Base-by-base conservation (phyloP, 345 rosid species). In the Citrus reticulata region DNA sequence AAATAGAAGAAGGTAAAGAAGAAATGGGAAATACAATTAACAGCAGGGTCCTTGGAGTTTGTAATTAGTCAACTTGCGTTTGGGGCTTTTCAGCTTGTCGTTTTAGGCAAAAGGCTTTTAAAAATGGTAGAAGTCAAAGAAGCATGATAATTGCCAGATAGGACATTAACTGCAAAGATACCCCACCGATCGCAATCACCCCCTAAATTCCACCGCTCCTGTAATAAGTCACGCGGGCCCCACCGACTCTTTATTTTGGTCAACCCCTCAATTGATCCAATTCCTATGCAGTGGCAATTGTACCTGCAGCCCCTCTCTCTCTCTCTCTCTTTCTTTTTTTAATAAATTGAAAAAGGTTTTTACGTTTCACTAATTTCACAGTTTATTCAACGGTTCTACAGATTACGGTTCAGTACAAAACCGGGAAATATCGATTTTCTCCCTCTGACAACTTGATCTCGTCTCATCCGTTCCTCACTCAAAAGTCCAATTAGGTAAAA, bases 31-130 rank as follows among this genome's bases (percentile, higher is more conserved):
- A 40, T 40, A 40, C 46, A 40, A 37, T 4, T 46, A 22, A 24
- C 58, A 29, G 9, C 10, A 7, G 19, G 63, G 58, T 0, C 11
- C 16, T 37, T n/a, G 69, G 40, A 39, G 37, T 20, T 19, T 32
- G 19, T 4, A 24, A 7, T 46, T 27, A 73, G 84, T 82, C 84
- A 82, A 82, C 84, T 70, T 39, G 17, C 60, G 57, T n/a, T 54
- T 69, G 17, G 32, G 51, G 39, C 68, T 5, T 49, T 46, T 2
- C 2, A 16, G 27, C 25, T 29, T 16, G 57, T 4, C 35, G 24
- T 71, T 71, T 71, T 7, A 63, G 6, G 17, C 19, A 6, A 10
- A 29, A 63, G 17, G 0, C 37, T 30, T 27, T 27, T 29, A 34
- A 5, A 34, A 63, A 20, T 7, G 51, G 2, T 49, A 32, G 0